These are phyloP conservation scores for Shiraia sp. DNA, from an alignment of 2,329 filamentous ascomycete genomes.

Conservation along the genomic window DNA sequence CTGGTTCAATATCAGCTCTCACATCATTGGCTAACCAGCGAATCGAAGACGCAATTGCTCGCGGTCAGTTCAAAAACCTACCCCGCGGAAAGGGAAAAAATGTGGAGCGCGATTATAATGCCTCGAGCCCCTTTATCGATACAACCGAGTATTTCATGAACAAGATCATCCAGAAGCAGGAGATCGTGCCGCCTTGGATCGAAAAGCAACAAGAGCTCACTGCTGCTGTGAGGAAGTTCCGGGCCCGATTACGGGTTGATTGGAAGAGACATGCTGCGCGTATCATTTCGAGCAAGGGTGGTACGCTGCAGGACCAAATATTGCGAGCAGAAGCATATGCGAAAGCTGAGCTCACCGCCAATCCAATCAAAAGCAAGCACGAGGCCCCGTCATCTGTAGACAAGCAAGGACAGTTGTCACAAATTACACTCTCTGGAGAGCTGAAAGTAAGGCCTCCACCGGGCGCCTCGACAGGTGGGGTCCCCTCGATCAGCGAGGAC, in stretches of 20 bases:
- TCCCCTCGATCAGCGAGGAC: slow-evolving; percentile 30
- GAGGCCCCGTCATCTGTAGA: slow-evolving; percentile 52
- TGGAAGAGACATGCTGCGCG: slow-evolving; percentile 84
- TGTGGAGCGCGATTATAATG: slow-evolving; percentile 79
- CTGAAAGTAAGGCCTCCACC: slow-evolving; percentile 37
- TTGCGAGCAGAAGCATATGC: slow-evolving; percentile 73
- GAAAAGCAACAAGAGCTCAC: slow-evolving; percentile 94
- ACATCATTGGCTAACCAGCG: slow-evolving; percentile 84
- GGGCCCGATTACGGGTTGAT: slow-evolving; percentile 73
- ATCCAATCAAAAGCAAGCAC: slow-evolving; percentile 56
- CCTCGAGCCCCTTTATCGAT: slow-evolving; percentile 86
- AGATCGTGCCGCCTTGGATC: slow-evolving; percentile 96
- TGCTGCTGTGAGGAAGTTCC: slow-evolving; percentile 70
- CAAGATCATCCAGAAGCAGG: slow-evolving; percentile 95
- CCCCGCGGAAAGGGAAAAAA: slow-evolving; percentile 69
- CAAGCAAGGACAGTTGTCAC: slow-evolving; percentile 51
- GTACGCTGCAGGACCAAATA: slow-evolving; percentile 74
- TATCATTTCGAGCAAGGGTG: slow-evolving; percentile 76
- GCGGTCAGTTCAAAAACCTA: slow-evolving; percentile 87
- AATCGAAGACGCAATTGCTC: slow-evolving; percentile 91
- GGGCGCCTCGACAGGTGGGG: slow-evolving; percentile 4
- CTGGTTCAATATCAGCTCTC: slow-evolving; percentile 76
- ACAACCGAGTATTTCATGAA: slow-evolving; percentile 99
- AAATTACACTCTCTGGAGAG: slow-evolving; percentile 52
- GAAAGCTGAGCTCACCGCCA: slow-evolving; percentile 68